A percentile compares a stretch with the other conserved stretches of the same genome.
These are phyloP conservation scores for Penicillium pulvis DNA, from an alignment of 495 filamentous ascomycete species.

Conservation along the genomic window DNA sequence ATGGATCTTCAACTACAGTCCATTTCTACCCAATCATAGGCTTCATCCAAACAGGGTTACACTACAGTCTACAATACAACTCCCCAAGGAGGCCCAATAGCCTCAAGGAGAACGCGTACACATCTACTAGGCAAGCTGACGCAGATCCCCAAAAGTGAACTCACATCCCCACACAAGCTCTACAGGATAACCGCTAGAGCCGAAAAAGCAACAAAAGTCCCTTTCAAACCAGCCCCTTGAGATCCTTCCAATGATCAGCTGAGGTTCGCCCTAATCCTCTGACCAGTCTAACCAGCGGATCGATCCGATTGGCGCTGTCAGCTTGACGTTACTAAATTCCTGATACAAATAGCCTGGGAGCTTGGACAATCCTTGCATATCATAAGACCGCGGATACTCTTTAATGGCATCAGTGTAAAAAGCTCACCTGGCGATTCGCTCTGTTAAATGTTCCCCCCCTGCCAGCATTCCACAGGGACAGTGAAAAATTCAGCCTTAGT, in stretches of 20 bases:
- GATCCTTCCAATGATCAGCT: conserved; percentile 3
- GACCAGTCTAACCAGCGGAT: not conserved
- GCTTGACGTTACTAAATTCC: conserved; percentile 9
- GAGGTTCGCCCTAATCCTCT: not conserved
- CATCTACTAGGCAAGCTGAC: not conserved
- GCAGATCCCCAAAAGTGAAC: not conserved
- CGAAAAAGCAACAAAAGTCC: conserved; percentile 3
- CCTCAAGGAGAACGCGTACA: not conserved
- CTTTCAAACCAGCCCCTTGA: conserved; percentile 1
- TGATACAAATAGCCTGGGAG: conserved; percentile 6
- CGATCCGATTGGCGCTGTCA: conserved; percentile 2
- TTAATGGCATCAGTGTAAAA: conserved; percentile 1
- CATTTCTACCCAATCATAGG: not conserved
- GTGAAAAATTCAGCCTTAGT: conserved; percentile 4
- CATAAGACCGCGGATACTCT: not conserved
- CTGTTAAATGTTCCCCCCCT: conserved; percentile 5
- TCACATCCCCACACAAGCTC: conserved; percentile 1
- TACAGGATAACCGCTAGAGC: not conserved
- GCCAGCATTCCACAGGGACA: conserved; percentile 3
- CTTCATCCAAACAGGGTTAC: not conserved
- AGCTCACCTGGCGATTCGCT: not conserved
- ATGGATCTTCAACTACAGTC: too few relatives aligned
- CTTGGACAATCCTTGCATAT: conserved; percentile 10
- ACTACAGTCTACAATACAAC: not conserved
- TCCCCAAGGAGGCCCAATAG: not conserved